Percentiles rank a stretch among this genome's conserved stretches.
phyloP scores from a whole-genome alignment of 2,329 filamentous ascomycete species.

The Diaporthe sp. region DNA sequence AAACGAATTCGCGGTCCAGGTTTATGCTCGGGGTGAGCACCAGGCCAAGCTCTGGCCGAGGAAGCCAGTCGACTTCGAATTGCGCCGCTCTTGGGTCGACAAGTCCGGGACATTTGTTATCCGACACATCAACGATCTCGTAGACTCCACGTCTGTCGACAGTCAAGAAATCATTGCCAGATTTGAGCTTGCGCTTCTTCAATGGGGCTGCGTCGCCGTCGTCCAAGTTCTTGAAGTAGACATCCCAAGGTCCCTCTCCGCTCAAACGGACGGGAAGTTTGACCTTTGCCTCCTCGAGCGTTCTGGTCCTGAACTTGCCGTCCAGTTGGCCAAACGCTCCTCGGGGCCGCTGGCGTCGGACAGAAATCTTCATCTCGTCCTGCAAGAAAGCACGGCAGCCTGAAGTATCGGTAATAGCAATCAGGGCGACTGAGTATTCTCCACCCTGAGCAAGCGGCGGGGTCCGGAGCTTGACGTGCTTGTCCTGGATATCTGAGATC shows the following conservation, averaged over 20 bases:
- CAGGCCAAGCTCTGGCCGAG: conserved; percentile 80
- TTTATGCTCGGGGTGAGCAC: conserved; percentile 74
- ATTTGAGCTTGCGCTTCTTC: conserved; percentile 63
- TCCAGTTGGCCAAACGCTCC: conserved; percentile 89
- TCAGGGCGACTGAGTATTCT: conserved; percentile 89
- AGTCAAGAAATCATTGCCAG: conserved; percentile 76
- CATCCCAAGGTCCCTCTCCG: conserved; percentile 86
- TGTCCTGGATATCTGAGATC: conserved; percentile 72
- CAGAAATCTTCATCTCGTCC: conserved; percentile 86
- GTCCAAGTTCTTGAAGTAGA: conserved; percentile 80
- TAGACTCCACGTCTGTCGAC: conserved; percentile 81
- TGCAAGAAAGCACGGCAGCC: conserved; percentile 89
- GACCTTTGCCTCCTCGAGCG: conserved; percentile 81
- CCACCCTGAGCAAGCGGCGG: conserved; percentile 82
- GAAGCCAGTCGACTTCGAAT: conserved; percentile 89
- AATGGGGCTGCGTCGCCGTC: conserved; percentile 59
- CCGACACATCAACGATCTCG: conserved; percentile 81
- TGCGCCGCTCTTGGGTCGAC: conserved; percentile 80
- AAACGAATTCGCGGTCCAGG: conserved; percentile 63
- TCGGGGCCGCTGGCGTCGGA: conserved; percentile 89
- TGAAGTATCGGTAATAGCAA: conserved; percentile 86
- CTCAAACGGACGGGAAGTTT: conserved; percentile 86
- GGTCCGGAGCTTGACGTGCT: conserved; percentile 80
- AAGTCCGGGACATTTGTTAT: conserved; percentile 84
- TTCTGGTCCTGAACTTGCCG: conserved; percentile 79